Evolutionary conservation across 2,329 filamentous ascomycete species (phyloP).

Genomic region (Stachybotrys elegans): DNA sequence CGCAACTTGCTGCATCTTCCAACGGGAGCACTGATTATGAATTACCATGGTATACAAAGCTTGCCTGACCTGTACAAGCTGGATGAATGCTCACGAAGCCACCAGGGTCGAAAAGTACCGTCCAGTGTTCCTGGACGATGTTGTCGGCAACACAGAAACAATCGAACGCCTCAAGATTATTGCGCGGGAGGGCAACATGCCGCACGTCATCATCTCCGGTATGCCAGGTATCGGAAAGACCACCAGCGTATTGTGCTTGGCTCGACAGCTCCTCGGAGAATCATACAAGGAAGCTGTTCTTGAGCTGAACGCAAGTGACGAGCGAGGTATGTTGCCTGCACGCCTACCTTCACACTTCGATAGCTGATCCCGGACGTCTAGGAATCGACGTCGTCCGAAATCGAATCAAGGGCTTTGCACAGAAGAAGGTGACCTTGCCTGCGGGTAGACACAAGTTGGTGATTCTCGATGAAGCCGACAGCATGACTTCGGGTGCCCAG

Average conservation of each 20-base stretch:
- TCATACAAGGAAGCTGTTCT: constrained; percentile 96
- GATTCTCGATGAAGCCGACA: constrained; percentile 96
- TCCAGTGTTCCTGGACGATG: constrained; percentile 89
- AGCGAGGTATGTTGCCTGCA: constrained; percentile 59
- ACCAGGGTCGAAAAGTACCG: constrained; percentile 96
- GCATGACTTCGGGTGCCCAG: constrained; percentile 95
- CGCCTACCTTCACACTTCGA: no score
- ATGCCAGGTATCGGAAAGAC: constrained; percentile 99
- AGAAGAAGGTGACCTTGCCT: constrained; percentile 96
- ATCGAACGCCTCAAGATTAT: constrained; percentile 98
- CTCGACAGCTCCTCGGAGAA: constrained; percentile 84
- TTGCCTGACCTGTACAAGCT: no score
- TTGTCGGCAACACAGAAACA: constrained; percentile 96
- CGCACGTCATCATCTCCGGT: constrained; percentile 97
- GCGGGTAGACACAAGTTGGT: constrained; percentile 90
- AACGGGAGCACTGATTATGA: constrained; percentile 60
- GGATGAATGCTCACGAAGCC: constrained; percentile 15
- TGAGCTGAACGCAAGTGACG: constrained; percentile 93
- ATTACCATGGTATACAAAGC: constrained; percentile 69
- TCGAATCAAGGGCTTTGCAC: constrained; percentile 95
- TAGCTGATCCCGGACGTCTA: constrained; percentile 26
- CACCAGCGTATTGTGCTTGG: constrained; percentile 88
- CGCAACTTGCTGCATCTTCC: constrained; percentile 43
- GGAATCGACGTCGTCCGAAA: constrained; percentile 97
- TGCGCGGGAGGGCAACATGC: constrained; percentile 98